Percentiles rank a stretch among this genome's conserved stretches.
These are phyloP conservation scores for Moesziomyces sp. DNA, from an alignment of 1,284 basidiomycete species.

Conservation along the genomic window DNA sequence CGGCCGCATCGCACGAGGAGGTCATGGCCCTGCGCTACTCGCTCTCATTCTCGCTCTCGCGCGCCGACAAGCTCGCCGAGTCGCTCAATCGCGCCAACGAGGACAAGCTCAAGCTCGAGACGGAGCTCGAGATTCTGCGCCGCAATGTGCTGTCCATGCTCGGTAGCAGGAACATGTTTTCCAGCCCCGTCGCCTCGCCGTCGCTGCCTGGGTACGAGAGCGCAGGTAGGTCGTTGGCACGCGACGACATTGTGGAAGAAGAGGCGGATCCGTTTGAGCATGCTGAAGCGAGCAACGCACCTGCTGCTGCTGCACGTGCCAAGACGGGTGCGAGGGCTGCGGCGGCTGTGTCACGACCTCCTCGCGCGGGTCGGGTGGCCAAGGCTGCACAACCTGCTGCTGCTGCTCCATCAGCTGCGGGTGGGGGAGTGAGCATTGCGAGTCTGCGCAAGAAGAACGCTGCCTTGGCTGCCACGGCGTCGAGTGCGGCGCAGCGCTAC, in stretches of 20 bases:
- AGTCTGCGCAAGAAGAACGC: conserved; percentile 30
- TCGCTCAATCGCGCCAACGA: conserved; percentile 17
- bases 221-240: background rate
- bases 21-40: conserved; percentile 27
- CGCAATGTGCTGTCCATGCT: conserved; percentile 41
- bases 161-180: conserved; percentile 13
- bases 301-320: background rate
- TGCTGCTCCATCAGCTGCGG: background rate
- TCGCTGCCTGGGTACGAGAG: background rate
- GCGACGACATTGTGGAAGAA: background rate
- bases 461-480: background rate
- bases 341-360: conserved; percentile 11
- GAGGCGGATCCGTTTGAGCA: background rate
- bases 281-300: background rate
- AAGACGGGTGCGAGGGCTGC: background rate
- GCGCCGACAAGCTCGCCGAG: conserved; percentile 25
- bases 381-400: background rate
- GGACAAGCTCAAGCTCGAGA: conserved; percentile 24
- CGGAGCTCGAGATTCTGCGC: conserved; percentile 23
- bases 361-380: background rate
- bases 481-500: conserved; percentile 16
- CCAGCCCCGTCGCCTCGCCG: background rate
- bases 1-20: conserved; percentile 4
- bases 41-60: conserved; percentile 21
- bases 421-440: conserved; percentile 36